Conservation (phyloP, 1,284 basidiomycete species). For the Baeospora myosura region DNA sequence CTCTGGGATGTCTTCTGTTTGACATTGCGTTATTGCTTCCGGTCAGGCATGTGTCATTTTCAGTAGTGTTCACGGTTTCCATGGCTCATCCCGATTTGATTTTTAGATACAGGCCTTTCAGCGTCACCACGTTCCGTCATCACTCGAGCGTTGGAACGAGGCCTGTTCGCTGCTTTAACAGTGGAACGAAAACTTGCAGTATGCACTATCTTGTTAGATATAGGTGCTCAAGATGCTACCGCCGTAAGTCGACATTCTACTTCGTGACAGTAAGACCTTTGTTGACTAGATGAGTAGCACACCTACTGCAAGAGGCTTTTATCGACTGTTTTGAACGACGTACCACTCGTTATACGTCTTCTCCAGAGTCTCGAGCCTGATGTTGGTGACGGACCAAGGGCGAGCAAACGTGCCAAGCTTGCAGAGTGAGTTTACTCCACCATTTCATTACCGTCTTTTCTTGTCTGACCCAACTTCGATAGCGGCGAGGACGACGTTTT, state of each 20-base stretch:
- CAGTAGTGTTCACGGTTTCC: constrained; percentile 17
- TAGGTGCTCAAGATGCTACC: constrained; percentile 23
- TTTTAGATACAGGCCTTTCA: constrained; percentile 11
- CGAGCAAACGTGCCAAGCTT: constrained; percentile 56
- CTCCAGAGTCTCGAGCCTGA: constrained; percentile 48
- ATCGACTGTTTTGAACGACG: constrained; percentile 38
- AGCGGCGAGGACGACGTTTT: constrained; percentile 31
- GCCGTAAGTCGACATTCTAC: constrained; percentile 3
- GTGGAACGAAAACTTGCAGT: constrained; percentile 48
- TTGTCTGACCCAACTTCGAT: constrained; percentile 5
- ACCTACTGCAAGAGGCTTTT: constrained; percentile 45
- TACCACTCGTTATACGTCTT: constrained; percentile 49
- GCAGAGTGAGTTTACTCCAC: constrained; percentile 41
- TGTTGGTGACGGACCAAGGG: constrained; percentile 36
- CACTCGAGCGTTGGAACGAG: constrained; percentile 36
- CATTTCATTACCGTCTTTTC: constrained; percentile 11
- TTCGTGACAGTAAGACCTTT: constrained; percentile 17
- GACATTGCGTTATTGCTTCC: constrained; percentile 2
- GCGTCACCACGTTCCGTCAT: constrained; percentile 31
- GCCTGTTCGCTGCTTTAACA: constrained; percentile 45
- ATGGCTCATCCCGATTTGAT: neutral
- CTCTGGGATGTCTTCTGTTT: constrained; percentile 10
- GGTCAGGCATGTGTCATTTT: constrained; percentile 26
- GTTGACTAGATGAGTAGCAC: constrained; percentile 32
- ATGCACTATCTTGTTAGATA: constrained; percentile 46